These are phyloP conservation scores for Scheffersomyces illinoinensis DNA, from an alignment of 1,139 yeast genomes.

Conservation along the genomic window DNA sequence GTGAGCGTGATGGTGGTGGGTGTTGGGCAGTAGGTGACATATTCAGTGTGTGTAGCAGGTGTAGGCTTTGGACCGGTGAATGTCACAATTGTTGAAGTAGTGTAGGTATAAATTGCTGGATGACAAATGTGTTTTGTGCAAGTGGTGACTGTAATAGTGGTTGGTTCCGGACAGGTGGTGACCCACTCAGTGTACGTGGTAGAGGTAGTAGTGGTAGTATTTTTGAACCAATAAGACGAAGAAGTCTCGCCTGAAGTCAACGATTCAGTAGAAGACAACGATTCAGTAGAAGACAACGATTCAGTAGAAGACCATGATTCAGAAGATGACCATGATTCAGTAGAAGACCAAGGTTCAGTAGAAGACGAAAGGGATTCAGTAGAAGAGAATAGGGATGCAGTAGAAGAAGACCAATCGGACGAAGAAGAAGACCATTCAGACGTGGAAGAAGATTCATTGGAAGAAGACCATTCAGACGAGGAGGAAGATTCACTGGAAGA, in stretches of 20 bases:
- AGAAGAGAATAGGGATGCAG: constrained; percentile 9
- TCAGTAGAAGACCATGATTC: background rate
- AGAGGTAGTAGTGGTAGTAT: constrained; percentile 15
- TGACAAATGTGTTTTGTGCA: constrained; percentile 12
- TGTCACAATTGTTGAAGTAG: constrained; percentile 15
- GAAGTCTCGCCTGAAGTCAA: constrained; percentile 9
- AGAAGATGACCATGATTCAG: background rate
- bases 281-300: background rate
- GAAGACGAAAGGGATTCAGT: constrained; percentile 9
- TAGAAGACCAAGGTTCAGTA: constrained; percentile 4
- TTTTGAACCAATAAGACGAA: background rate
- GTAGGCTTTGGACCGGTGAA: constrained; percentile 6
- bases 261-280: constrained; percentile 2
- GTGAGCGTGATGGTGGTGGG: constrained; percentile 17
- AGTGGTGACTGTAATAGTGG: constrained; percentile 16
- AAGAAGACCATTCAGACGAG: background rate
- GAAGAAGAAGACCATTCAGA: background rate
- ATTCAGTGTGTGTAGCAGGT: constrained; percentile 16
- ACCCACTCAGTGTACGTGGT: constrained; percentile 18
- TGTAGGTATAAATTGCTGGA: constrained; percentile 13
- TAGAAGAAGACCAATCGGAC: constrained; percentile 1
- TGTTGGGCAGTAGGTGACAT: constrained; percentile 20
- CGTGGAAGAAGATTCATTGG: too few relatives aligned
- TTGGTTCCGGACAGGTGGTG: constrained; percentile 20
- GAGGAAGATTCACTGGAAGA: background rate